Conservation (phyloP, 2,329 filamentous ascomycete species). For the Cytospora piceicola region DNA sequence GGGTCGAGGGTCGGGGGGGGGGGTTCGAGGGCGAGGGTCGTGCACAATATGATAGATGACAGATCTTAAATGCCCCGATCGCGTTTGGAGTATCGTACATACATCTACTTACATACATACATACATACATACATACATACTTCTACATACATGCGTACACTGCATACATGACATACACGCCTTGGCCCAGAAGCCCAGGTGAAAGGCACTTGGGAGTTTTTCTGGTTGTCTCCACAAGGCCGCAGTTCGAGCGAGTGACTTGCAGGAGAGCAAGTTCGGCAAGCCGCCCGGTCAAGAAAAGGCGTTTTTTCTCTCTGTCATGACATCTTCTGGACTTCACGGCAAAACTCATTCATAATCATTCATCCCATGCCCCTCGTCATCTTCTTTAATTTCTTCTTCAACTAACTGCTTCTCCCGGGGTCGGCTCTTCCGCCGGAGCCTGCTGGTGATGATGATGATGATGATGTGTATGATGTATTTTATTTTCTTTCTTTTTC, state of each 20-base stretch:
- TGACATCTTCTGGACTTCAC: too few species aligned
- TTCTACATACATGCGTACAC: neutral
- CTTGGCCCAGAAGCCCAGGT: too few species aligned
- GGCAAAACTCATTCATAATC: too few species aligned
- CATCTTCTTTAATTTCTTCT: too few species aligned
- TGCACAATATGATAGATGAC: neutral
- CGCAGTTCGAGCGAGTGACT: neutral
- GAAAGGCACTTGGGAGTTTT: neutral
- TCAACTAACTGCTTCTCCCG: too few species aligned
- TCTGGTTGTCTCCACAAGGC: neutral
- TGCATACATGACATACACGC: too few species aligned
- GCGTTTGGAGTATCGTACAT: neutral
- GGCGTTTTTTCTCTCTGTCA: neutral
- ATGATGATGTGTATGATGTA: too few species aligned
- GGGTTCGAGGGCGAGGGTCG: neutral
- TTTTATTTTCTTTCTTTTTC: too few species aligned
- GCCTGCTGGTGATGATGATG: too few species aligned
- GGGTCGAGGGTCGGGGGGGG: neutral
- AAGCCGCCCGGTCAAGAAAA: too few species aligned
- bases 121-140: neutral
- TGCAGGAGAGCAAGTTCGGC: neutral
- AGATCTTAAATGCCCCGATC: neutral
- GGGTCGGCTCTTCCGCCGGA: too few species aligned
- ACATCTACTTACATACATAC: neutral
- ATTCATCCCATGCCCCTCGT: too few species aligned